Evolutionary conservation across 306 rosid genomes (phyloP), one percentile per base, ranked within the genome.

Genomic region (Ochetophila trinervis): DNA sequence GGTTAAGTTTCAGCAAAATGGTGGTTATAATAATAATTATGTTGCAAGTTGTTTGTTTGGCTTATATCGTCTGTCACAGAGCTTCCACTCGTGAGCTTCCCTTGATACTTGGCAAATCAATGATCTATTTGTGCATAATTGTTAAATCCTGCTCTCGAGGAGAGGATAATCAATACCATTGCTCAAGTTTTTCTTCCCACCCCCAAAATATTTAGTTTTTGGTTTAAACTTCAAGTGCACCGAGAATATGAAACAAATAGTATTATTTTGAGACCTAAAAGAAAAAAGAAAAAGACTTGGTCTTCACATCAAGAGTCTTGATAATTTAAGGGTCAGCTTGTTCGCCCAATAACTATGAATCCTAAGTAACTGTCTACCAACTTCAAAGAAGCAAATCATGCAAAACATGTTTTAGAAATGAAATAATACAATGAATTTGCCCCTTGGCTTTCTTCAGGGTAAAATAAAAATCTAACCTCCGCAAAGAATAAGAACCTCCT

Each of bases 401-500:
- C 37, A 68, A 67, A 19, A 13, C 32, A 66, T 47, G 52, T 78
- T 65, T 74, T 67, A 64, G 65, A 60, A 58, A 70, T 55, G 56
- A 47, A 55, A 60, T 37, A 69, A 72, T 61, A 65, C 78, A 72
- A 76, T 17, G 67, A 71, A 74, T 74, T 44, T 27, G 32, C 69
- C 75, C 69, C 65, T 22, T 10, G 68, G 51, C 54, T 51, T 30
- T 56, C 74, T 27, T 27, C 32, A 27, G 32, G 32, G 32, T 1
- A 18, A 49, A 45, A 55, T 72, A 56, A 36, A 72, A 81, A 53
- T 57, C 57, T 53, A 61, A 65, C 52, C 24, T 44, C 51, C 58
- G 19, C 47, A 78, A 87, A 73, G 82, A 84, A 87, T 82, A 71
- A 70, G 64, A 53, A 15, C n/a, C n/a, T n/a, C n/a, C n/a, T n/a